Conservation (phyloP, 192 early-diverging fungal genomes). For the Entomortierella chlamydospora region DNA sequence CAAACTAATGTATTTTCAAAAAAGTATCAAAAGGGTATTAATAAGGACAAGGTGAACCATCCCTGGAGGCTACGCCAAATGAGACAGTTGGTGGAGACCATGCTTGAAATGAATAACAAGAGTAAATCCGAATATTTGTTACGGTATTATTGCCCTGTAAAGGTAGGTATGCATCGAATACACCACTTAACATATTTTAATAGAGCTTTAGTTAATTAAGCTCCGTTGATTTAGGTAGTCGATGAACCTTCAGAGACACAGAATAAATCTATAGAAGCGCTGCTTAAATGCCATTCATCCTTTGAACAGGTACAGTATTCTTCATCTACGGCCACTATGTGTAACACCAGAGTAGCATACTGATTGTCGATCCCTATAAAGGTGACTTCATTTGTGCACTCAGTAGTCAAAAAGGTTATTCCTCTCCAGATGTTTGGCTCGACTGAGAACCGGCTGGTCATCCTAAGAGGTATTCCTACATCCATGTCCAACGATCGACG, state of each 20-base stretch:
- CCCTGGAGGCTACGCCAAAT: slow-evolving; percentile 41
- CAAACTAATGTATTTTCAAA: background rate
- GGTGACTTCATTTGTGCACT: slow-evolving; percentile 62
- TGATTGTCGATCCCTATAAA: background rate
- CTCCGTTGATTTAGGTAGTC: background rate
- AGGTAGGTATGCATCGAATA: slow-evolving; percentile 33
- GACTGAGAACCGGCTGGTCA: slow-evolving; percentile 62
- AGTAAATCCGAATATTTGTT: slow-evolving; percentile 59
- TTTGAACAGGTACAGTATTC: slow-evolving; percentile 15
- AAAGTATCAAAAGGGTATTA: background rate
- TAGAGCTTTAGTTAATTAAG: background rate
- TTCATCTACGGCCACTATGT: background rate
- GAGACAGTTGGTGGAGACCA: slow-evolving; percentile 41
- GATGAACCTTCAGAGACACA: slow-evolving; percentile 1
- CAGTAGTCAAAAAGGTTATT: slow-evolving; percentile 64
- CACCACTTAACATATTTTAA: background rate
- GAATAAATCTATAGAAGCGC: slow-evolving; percentile 6
- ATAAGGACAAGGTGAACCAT: background rate
- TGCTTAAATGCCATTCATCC: slow-evolving; percentile 2
- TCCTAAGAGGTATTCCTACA: slow-evolving; percentile 57
- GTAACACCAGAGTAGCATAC: background rate
- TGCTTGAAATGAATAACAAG: slow-evolving; percentile 56
- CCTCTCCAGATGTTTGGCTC: slow-evolving; percentile 74
- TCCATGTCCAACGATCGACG: background rate
- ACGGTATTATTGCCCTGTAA: slow-evolving; percentile 59